These are phyloP conservation scores for Arxiozyma telluris DNA, from an alignment of 1,139 yeast species.

Conservation along the genomic window DNA sequence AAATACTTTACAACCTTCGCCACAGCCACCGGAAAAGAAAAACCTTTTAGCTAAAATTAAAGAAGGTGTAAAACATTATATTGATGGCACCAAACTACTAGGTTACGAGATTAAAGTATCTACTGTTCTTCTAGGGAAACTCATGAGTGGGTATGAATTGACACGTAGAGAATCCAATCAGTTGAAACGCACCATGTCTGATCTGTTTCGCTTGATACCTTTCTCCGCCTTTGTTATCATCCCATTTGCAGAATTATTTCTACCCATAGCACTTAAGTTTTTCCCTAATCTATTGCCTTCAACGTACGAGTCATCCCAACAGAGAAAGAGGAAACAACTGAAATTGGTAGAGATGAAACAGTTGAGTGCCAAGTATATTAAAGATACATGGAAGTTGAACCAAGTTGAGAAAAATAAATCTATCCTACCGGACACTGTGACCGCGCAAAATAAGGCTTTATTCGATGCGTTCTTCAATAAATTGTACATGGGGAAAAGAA, in stretches of 20 bases:
- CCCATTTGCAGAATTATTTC: constrained; percentile 88
- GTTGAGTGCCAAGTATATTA: constrained; percentile 72
- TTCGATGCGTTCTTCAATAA: constrained; percentile 74
- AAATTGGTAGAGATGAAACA: constrained; percentile 66
- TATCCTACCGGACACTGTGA: constrained; percentile 13
- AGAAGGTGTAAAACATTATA: constrained; percentile 85
- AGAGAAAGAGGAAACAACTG: constrained; percentile 59
- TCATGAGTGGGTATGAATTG: constrained; percentile 87
- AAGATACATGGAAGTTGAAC: constrained; percentile 46
- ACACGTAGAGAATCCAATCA: constrained; percentile 88
- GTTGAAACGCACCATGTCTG: constrained; percentile 77
- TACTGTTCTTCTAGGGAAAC: constrained; percentile 68
- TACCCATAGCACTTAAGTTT: constrained; percentile 80
- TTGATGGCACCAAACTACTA: constrained; percentile 89
- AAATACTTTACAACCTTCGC: neutral
- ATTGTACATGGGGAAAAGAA: constrained; percentile 42
- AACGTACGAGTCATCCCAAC: constrained; percentile 77
- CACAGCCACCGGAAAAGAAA: constrained; percentile 26
- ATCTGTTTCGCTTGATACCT: constrained; percentile 81
- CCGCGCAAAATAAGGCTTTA: constrained; percentile 60
- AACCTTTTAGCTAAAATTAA: constrained; percentile 76
- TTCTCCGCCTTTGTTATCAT: constrained; percentile 82
- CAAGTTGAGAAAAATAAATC: constrained; percentile 1
- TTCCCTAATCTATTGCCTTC: constrained; percentile 94
- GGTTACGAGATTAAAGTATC: constrained; percentile 88